These are phyloP conservation scores for Hansenula lynferdii DNA, from an alignment of 1,139 yeast genomes.

Conservation along the genomic window DNA sequence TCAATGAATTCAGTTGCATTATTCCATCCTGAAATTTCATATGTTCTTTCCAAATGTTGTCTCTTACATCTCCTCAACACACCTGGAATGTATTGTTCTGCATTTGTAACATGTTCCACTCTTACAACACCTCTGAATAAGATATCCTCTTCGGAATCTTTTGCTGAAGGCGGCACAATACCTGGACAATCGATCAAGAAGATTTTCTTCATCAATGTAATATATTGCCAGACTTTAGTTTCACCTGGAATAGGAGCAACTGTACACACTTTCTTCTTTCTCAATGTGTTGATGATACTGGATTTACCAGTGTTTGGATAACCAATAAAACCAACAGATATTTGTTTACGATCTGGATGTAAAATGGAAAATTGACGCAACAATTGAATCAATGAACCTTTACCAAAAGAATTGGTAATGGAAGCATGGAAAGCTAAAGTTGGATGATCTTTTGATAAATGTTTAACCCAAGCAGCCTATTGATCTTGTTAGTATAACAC, in stretches of 20 bases:
- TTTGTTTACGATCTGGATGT: conserved; percentile 92
- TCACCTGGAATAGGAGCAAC: conserved; percentile 99
- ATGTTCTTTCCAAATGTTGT: conserved; percentile 91
- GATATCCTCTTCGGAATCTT: conserved; percentile 91
- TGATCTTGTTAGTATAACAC: conserved; percentile 39
- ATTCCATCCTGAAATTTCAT: conserved; percentile 91
- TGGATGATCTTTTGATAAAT: conserved; percentile 85
- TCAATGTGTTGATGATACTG: conserved; percentile 86
- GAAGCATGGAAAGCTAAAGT: conserved; percentile 98
- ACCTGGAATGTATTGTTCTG: conserved; percentile 94
- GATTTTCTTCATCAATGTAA: conserved; percentile 92
- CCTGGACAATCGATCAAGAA: conserved; percentile 98
- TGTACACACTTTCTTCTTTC: conserved; percentile 92
- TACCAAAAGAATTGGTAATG: conserved; percentile 95
- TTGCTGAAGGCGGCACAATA: conserved; percentile 91
- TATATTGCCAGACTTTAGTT: conserved; percentile 98
- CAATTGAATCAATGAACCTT: conserved; percentile 90
- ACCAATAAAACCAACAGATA: conserved; percentile 95
- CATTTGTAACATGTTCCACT: conserved; percentile 92
- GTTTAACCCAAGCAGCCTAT: conserved; percentile 99
- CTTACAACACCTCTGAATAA: conserved; percentile 95
- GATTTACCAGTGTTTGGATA: conserved; percentile 98
- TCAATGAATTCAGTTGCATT: conserved; percentile 83
- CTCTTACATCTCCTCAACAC: conserved; percentile 80
- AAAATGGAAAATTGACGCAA: conserved; percentile 88